Evolutionary conservation across 441 rosid species (phyloP).

Genomic region (Biscutella auriculata): DNA sequence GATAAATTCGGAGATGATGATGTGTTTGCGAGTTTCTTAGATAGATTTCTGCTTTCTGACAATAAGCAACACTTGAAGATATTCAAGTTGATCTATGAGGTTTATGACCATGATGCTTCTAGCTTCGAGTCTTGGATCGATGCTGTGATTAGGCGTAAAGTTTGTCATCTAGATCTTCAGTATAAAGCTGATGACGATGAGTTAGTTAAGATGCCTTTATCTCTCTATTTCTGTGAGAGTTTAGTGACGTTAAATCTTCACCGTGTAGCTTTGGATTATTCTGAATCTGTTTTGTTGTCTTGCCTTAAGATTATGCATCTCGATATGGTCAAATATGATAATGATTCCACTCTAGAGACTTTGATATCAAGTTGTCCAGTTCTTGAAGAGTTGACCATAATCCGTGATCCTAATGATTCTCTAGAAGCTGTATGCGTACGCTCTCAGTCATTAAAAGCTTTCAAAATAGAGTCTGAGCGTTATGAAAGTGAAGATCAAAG

Average conservation of each 20-base stretch:
- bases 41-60: neutral
- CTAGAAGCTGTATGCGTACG: neutral
- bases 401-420: neutral
- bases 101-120: no score
- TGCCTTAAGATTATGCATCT: slow-evolving; percentile 2
- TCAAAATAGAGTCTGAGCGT: neutral
- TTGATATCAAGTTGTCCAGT: slow-evolving; percentile 3
- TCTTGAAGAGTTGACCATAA: slow-evolving; percentile 6
- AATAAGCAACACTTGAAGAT: neutral
- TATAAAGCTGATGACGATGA: no score
- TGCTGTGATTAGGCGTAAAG: no score
- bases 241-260: neutral
- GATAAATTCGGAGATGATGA: neutral
- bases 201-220: no score
- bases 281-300: slow-evolving; percentile 1
- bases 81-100: neutral
- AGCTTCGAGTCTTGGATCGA: no score
- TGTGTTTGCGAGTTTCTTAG: neutral
- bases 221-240: no score
- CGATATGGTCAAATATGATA: neutral
- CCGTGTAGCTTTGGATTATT: neutral
- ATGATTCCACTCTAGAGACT: slow-evolving; percentile 4
- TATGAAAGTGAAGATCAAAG: neutral
- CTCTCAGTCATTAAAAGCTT: neutral
- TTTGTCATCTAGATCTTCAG: no score